phyloP scores from a whole-genome alignment of 2,329 filamentous ascomycete genomes.

The Cryphonectria parasitica region DNA sequence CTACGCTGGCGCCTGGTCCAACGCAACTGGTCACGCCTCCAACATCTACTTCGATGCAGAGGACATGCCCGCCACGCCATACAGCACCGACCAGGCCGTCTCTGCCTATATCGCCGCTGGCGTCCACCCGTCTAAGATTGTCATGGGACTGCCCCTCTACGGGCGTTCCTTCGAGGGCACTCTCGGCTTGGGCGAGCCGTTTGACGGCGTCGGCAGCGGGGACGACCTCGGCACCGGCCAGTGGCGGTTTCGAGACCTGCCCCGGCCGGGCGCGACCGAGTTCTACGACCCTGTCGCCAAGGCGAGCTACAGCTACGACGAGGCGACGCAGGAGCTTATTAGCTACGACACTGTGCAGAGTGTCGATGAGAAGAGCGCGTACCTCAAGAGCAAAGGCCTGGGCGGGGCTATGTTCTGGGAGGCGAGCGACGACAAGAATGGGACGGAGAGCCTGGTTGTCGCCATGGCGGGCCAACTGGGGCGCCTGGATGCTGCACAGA shows the following conservation, averaged over 20 bases:
- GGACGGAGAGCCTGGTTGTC: slow-evolving; percentile 60
- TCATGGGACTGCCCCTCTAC: slow-evolving; percentile 78
- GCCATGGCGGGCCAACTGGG: slow-evolving; percentile 53
- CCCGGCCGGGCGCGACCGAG: slow-evolving; percentile 60
- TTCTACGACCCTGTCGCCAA: slow-evolving; percentile 59
- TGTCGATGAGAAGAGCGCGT: slow-evolving; percentile 64
- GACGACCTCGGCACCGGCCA: slow-evolving; percentile 52
- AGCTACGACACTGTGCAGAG: slow-evolving; percentile 69
- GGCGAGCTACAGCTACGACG: slow-evolving; percentile 75
- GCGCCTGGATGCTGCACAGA: slow-evolving; percentile 52
- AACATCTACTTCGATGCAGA: slow-evolving; percentile 64
- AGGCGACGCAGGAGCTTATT: slow-evolving; percentile 62
- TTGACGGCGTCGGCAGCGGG: slow-evolving; percentile 65
- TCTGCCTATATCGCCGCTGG: slow-evolving; percentile 63
- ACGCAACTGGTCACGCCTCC: slow-evolving; percentile 64
- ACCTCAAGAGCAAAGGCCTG: slow-evolving; percentile 62
- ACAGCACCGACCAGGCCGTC: slow-evolving; percentile 69
- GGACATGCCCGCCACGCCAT: slow-evolving; percentile 65
- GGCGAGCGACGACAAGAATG: slow-evolving; percentile 66
- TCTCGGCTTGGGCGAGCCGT: slow-evolving; percentile 66
- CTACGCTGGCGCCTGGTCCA: slow-evolving; percentile 69
- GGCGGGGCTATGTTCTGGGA: slow-evolving; percentile 89
- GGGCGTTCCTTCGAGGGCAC: slow-evolving; percentile 76
- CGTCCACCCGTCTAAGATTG: slow-evolving; percentile 66
- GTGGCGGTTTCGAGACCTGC: slow-evolving; percentile 76